Percentiles rank a stretch among this genome's conserved stretches.
Evolutionary conservation across 441 rosid species (phyloP).

Genomic region (Eutrema salsugineum): DNA sequence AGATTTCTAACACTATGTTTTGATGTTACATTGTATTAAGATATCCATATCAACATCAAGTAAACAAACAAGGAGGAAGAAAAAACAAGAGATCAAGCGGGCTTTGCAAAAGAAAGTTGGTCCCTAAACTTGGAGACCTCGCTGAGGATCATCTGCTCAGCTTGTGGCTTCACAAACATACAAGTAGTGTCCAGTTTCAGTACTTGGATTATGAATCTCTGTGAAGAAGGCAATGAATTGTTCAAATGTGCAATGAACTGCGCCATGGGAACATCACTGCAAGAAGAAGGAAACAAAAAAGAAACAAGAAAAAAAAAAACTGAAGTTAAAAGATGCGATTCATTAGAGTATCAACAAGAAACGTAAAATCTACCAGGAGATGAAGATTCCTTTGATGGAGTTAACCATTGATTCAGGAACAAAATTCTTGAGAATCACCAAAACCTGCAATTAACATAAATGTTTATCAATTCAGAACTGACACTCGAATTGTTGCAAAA

Average conservation of each 20-base stretch:
- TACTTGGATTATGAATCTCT: constrained; percentile 64
- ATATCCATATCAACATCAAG: not conserved
- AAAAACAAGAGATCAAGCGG: constrained; percentile 27
- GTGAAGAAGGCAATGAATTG: constrained; percentile 47
- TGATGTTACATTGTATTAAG: not conserved
- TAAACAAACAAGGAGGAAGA: not conserved
- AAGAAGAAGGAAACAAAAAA: not conserved
- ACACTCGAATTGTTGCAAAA: not conserved
- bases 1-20: not conserved
- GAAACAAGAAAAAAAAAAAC: not conserved
- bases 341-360: not conserved
- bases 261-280: constrained; percentile 76
- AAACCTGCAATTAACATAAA: not conserved
- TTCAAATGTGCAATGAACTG: constrained; percentile 65
- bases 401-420: constrained; percentile 45
- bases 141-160: constrained; percentile 46
- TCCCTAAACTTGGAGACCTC: constrained; percentile 62
- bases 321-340: not conserved
- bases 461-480: too few relatives aligned
- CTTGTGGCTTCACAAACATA: constrained; percentile 67
- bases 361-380: constrained; percentile 55
- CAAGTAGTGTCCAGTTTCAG: constrained; percentile 47
- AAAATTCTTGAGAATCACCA: not conserved
- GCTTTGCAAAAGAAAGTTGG: constrained; percentile 66
- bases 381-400: constrained; percentile 69